These are phyloP conservation scores for Cotoneaster glaucophyllus DNA, from an alignment of 306 rosid species.

Conservation along the genomic window DNA sequence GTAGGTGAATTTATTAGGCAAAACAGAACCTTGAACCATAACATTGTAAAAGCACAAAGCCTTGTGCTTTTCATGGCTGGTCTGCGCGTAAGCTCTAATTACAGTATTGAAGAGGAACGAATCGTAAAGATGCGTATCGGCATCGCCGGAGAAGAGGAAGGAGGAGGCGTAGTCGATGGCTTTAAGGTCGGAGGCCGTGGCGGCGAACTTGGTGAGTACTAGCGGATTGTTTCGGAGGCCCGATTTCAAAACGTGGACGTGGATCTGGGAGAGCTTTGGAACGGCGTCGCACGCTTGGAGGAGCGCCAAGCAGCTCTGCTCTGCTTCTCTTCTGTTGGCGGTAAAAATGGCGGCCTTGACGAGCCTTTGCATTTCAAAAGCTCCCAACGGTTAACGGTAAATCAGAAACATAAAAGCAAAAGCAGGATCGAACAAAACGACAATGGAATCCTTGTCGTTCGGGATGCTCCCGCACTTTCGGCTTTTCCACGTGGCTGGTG, in stretches of 20 bases:
- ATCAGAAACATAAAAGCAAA: not conserved
- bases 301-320: slow-evolving; percentile 58
- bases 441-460: not conserved
- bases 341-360: not conserved
- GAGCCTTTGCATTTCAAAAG: slow-evolving; percentile 4
- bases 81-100: slow-evolving; percentile 69
- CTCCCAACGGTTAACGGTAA: not conserved
- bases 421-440: not conserved
- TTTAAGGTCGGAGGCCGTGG: slow-evolving; percentile 46
- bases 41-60: slow-evolving; percentile 33
- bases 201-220: slow-evolving; percentile 78
- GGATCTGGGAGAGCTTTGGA: slow-evolving; percentile 48
- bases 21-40: slow-evolving; percentile 50
- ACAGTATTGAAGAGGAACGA: slow-evolving; percentile 67
- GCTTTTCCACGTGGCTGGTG: slow-evolving; percentile 29
- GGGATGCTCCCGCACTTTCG: not conserved
- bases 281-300: slow-evolving; percentile 44
- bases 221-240: slow-evolving; percentile 68
- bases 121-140: slow-evolving; percentile 43
- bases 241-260: slow-evolving; percentile 45
- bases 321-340: slow-evolving; percentile 40
- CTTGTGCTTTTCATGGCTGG: slow-evolving; percentile 25
- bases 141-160: slow-evolving; percentile 43
- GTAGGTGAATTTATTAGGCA: slow-evolving; percentile 78
- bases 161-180: slow-evolving; percentile 55